A percentile compares a stretch with the other conserved stretches of the same genome.
These are phyloP conservation scores for Allium fistulosum DNA, from an alignment of 106 monocot genomes.

Conservation along the genomic window DNA sequence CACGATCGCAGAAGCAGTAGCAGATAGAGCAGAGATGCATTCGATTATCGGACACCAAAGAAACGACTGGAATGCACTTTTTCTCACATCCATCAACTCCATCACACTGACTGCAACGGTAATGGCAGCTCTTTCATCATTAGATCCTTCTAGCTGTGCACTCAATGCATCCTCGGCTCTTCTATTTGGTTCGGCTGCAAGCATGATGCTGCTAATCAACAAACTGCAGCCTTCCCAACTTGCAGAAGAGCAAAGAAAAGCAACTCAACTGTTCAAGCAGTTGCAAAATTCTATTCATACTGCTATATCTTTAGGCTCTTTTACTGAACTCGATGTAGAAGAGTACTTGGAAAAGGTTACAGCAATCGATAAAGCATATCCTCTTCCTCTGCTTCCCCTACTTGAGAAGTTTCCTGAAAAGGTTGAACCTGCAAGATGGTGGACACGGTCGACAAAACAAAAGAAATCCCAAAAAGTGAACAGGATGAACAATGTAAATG, in stretches of 20 bases:
- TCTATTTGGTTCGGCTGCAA: constrained; percentile 30
- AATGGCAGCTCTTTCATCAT: constrained; percentile 36
- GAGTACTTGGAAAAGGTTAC: constrained; percentile 52
- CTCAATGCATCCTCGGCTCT: constrained; percentile 39
- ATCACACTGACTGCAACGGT: constrained; percentile 54
- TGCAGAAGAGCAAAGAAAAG: constrained; percentile 83
- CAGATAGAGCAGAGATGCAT: constrained; percentile 79
- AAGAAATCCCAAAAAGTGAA: not conserved
- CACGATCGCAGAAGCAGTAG: constrained; percentile 58
- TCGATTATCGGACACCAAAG: constrained; percentile 62
- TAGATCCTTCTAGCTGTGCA: not conserved
- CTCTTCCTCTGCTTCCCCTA: constrained; percentile 65
- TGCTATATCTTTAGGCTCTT: constrained; percentile 5
- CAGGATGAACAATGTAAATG: constrained; percentile 10
- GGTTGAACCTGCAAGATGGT: constrained; percentile 67
- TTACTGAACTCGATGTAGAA: constrained; percentile 25
- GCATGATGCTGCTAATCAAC: constrained; percentile 41
- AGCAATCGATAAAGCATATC: constrained; percentile 74
- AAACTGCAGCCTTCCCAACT: constrained; percentile 92
- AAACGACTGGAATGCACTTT: constrained; percentile 72
- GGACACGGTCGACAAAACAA: constrained; percentile 34
- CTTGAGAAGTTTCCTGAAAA: constrained; percentile 76
- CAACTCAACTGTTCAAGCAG: constrained; percentile 56
- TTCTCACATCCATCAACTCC: constrained; percentile 59
- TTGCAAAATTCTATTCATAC: constrained; percentile 47